Evolutionary conservation across 768 basidiomycete species (phyloP).

Genomic region (Lactarius hengduanensis): DNA sequence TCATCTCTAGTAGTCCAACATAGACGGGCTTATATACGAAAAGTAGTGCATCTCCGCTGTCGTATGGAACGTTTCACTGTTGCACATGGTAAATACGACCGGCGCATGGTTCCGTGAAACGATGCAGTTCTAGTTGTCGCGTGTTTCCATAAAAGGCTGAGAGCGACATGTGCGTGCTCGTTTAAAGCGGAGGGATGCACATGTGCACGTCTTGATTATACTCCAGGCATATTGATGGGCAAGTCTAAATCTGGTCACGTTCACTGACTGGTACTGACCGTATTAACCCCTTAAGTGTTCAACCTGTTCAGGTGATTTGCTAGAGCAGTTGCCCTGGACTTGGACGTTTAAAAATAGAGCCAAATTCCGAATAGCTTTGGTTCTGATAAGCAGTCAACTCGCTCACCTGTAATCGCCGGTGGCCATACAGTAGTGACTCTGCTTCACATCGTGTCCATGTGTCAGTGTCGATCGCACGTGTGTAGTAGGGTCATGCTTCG

Average conservation of each 20-base stretch:
- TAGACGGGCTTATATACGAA: neutral
- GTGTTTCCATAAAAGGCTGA: neutral
- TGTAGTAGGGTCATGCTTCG: neutral
- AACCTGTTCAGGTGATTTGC: too few relatives aligned
- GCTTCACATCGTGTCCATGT: too few relatives aligned
- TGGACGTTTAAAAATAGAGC: too few relatives aligned
- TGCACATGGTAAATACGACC: neutral
- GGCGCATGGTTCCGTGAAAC: neutral
- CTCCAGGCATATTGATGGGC: too few relatives aligned
- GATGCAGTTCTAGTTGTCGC: neutral
- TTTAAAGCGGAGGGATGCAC: neutral
- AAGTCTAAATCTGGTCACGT: too few relatives aligned
- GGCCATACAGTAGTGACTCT: too few relatives aligned
- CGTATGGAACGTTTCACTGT: neutral
- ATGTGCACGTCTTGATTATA: neutral
- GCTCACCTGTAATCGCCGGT: too few relatives aligned
- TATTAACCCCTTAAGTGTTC: too few relatives aligned
- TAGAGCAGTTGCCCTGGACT: too few relatives aligned
- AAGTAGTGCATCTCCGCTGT: neutral
- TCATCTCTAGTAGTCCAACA: neutral
- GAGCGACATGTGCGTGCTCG: neutral
- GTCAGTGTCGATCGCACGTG: neutral
- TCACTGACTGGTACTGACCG: too few relatives aligned
- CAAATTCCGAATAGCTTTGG: too few relatives aligned
- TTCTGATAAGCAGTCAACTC: too few relatives aligned